Percentiles rank a stretch among this genome's conserved stretches.
Conservation (phyloP, 78 protist genomes). For the Dictyostelium citrinum region DNA sequence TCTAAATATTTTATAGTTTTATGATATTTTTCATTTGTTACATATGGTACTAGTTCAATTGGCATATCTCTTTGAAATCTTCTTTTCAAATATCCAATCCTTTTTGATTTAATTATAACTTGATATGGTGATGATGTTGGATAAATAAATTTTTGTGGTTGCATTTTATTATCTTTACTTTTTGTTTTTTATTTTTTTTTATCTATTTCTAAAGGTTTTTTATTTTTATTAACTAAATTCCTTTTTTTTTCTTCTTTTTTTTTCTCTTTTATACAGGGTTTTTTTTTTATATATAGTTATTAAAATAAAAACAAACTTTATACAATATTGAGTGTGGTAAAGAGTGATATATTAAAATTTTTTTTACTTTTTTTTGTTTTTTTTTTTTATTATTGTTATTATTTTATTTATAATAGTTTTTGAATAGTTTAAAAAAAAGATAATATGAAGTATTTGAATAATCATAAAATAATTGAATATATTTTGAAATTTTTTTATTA, state of each 20-base stretch:
- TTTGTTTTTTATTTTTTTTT: neutral
- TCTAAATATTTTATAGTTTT: slow-evolving; percentile 29
- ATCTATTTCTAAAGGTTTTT: neutral
- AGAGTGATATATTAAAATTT: neutral
- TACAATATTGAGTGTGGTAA: neutral
- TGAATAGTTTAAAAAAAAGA: neutral
- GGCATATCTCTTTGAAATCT: slow-evolving; percentile 49
- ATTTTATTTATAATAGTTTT: neutral
- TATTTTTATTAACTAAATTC: too few relatives aligned
- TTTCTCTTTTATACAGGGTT: neutral
- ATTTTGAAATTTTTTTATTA: neutral
- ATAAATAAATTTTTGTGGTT: slow-evolving; percentile 30
- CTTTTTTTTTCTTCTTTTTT: neutral
- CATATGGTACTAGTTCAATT: slow-evolving; percentile 3
- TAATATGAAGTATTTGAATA: neutral
- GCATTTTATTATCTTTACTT: neutral
- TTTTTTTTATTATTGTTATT: neutral
- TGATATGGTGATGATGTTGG: slow-evolving; percentile 19
- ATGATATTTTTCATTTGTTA: slow-evolving; percentile 7
- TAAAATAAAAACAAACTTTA: neutral
- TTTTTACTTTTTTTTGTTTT: neutral
- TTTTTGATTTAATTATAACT: slow-evolving; percentile 32
- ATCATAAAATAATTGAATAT: neutral
- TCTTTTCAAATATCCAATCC: slow-evolving; percentile 39
- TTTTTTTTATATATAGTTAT: neutral